Evolutionary conservation across 441 rosid species (phyloP).

Genomic region (Aquilaria agallochum): DNA sequence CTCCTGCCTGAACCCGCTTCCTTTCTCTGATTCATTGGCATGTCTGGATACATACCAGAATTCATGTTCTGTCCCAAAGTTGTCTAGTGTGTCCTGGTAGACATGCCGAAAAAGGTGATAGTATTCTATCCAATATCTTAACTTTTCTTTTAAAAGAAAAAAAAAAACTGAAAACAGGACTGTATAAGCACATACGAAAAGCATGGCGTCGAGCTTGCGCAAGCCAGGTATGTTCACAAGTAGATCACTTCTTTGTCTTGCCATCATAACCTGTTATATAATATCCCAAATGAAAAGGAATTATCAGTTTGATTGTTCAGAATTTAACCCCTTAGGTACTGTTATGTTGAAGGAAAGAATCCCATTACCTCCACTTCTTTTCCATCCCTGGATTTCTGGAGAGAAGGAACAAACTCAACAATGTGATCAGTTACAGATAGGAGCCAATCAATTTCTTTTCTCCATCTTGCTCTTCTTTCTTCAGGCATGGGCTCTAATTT

Average conservation of each 20-base stretch:
- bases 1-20: conserved; percentile 27
- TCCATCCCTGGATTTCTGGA: conserved; percentile 51
- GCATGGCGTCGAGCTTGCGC: conserved; percentile 57
- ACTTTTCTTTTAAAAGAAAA: neutral
- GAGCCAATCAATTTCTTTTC: conserved; percentile 59
- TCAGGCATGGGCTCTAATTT: conserved; percentile 52
- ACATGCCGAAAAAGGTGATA: neutral
- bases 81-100: conserved; percentile 30
- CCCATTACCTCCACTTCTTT: conserved; percentile 31
- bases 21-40: conserved; percentile 21
- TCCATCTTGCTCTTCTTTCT: conserved; percentile 54
- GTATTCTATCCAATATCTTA: too few species aligned
- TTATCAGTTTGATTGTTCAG: neutral
- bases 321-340: neutral
- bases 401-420: conserved; percentile 61
- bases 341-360: neutral
- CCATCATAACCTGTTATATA: conserved; percentile 41
- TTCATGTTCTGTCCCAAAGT: conserved; percentile 36
- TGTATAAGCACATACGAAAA: conserved; percentile 31
- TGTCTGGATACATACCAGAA: conserved; percentile 40
- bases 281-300: neutral
- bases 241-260: conserved; percentile 58
- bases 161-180: neutral
- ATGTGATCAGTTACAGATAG: conserved; percentile 60
- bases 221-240: conserved; percentile 60